Percentiles rank a stretch among this genome's conserved stretches.
Conservation (phyloP, 371 early-diverging fungal species). For the Zopfochytrium polystomum region DNA sequence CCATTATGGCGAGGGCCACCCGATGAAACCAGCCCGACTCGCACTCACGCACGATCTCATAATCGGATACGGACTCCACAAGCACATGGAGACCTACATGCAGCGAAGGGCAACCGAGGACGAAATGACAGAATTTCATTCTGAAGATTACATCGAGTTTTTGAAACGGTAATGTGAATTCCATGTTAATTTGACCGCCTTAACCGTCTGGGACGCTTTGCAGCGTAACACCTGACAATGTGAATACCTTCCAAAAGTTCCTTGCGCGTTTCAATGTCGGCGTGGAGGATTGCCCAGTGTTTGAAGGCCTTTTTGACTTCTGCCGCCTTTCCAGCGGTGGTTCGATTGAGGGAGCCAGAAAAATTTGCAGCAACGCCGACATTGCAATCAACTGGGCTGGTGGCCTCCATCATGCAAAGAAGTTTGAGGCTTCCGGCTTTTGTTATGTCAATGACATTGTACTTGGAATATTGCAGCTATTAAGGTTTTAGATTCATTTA, state of each 20-base stretch:
- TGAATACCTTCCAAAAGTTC: constrained; percentile 65
- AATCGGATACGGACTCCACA: constrained; percentile 91
- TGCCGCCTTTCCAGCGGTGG: constrained; percentile 69
- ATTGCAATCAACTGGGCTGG: constrained; percentile 89
- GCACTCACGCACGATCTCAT: constrained; percentile 98
- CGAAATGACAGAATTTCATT: constrained; percentile 95
- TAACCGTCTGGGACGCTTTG: too few relatives aligned
- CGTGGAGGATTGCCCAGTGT: constrained; percentile 94
- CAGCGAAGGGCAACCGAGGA: constrained; percentile 94
- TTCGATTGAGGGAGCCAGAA: constrained; percentile 66
- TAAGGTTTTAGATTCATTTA: constrained; percentile 36
- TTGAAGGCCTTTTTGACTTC: constrained; percentile 95
- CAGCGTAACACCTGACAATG: constrained; percentile 90
- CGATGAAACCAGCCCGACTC: constrained; percentile 99
- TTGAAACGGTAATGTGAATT: constrained; percentile 78
- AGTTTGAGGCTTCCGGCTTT: constrained; percentile 79
- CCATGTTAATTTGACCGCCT: background rate
- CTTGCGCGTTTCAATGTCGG: constrained; percentile 78
- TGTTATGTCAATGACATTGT: too few relatives aligned
- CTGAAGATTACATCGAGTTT: constrained; percentile 97
- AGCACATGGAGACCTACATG: constrained; percentile 82
- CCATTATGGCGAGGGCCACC: constrained; percentile 88
- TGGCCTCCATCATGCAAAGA: constrained; percentile 83
- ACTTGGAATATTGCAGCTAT: constrained; percentile 76
- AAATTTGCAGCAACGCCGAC: constrained; percentile 58